Evolutionary conservation across 345 rosid genomes (phyloP), one percentile per base, ranked within the genome.

Genomic region (Linum usitatissimum): DNA sequence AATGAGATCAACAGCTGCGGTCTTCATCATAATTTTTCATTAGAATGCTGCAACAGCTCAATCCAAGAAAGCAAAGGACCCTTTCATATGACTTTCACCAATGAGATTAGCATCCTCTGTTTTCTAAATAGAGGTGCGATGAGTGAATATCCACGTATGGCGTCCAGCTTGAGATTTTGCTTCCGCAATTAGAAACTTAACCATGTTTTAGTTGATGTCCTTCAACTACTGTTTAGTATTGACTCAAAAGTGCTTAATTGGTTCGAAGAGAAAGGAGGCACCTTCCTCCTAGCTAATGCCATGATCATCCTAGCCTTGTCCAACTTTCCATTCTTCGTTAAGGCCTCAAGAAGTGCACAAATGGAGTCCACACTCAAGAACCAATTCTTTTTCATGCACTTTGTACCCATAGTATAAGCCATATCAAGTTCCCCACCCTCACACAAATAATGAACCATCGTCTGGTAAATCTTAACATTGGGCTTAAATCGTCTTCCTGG

Each of bases 371-470:
- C 64, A 70, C 75, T 86, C 13, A 86, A 82, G 66, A 75, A 81
- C 87, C 89, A 81, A 67, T 68, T 79, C 71, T 76, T 84, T 63
- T 59, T 68, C 91, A 86, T 81, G 69, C 86, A 80, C 68, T 80
- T 91, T 73, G 76, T 83, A 74, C 91, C 83, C 89, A 81, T 82
- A 0, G 83, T 81, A 65, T 75, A 84, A 55, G 87, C 84, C 78
- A 86, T 69, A 73, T 77, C 77, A 75, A 79, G 83, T 54, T 79
- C 79, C 23, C 70, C 79, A 23, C 76, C 88, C 66, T 76, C 80
- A 66, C 91, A 84, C 31, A 88, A 76, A 75, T 86, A 83, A 76
- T 88, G 94, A 60, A 84, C 79, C 96, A 86, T 77, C 21, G 94
- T 86, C 76, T 88, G 87, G 73, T 86, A 84, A 57, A 86, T 83